These are phyloP conservation scores for Candida jianshihensis DNA, from an alignment of 805 yeast genomes.

Conservation along the genomic window DNA sequence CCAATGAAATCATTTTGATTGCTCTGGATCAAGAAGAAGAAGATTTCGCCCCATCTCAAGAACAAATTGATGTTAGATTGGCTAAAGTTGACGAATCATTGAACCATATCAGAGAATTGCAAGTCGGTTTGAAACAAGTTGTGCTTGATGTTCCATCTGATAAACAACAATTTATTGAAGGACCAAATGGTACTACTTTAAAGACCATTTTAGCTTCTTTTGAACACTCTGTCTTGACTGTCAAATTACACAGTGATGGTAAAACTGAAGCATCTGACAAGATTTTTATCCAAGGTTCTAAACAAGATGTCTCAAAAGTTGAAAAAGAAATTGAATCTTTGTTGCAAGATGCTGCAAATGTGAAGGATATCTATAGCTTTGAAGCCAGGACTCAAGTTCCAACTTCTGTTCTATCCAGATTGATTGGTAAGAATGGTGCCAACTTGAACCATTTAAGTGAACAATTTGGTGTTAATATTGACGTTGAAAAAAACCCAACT, in stretches of 20 bases:
- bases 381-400: constrained; percentile 53
- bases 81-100: constrained; percentile 48
- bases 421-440: constrained; percentile 88
- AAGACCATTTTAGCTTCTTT: constrained; percentile 28
- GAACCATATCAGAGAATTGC: constrained; percentile 50
- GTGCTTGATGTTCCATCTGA: constrained; percentile 44
- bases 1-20: constrained; percentile 46
- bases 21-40: constrained; percentile 38
- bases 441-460: constrained; percentile 61
- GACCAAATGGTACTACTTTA: constrained; percentile 56
- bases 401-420: constrained; percentile 57
- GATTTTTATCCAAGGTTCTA: constrained; percentile 64
- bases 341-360: constrained; percentile 48
- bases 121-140: constrained; percentile 43
- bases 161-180: constrained; percentile 54
- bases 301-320: constrained; percentile 50
- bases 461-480: constrained; percentile 69
- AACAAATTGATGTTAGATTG: constrained; percentile 51
- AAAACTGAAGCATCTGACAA: constrained; percentile 39
- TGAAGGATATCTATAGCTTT: constrained; percentile 38
- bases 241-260: constrained; percentile 39
- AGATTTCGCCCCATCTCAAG: constrained; percentile 67
- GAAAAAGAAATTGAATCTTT: constrained; percentile 44
- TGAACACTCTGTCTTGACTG: constrained; percentile 28
- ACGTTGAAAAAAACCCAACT: constrained; percentile 52